Conservation (phyloP, 176 grass and related monocot genomes). For the Triticum urartu region DNA sequence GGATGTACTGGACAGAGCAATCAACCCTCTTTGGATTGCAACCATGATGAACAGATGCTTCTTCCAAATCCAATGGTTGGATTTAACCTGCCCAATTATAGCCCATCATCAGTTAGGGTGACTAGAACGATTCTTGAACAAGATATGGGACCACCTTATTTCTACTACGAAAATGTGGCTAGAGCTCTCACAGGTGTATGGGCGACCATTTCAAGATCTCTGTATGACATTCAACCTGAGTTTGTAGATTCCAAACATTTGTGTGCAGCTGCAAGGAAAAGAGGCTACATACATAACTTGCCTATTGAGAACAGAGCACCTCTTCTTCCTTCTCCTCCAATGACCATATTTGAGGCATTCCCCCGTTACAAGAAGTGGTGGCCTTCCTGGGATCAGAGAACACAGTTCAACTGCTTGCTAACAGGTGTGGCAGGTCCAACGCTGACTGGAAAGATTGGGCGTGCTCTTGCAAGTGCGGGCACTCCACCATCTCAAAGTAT, state of each 20-base stretch:
- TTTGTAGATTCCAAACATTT: conserved; percentile 80
- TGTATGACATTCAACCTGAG: conserved; percentile 64
- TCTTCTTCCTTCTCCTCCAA: conserved; percentile 57
- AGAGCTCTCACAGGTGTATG: conserved; percentile 69
- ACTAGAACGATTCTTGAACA: conserved; percentile 34
- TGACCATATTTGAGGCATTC: conserved; percentile 62
- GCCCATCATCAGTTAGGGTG: not conserved
- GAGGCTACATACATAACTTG: conserved; percentile 79
- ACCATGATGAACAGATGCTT: not conserved
- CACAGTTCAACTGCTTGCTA: conserved; percentile 77
- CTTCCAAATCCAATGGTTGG: conserved; percentile 64
- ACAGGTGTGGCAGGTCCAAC: conserved; percentile 53
- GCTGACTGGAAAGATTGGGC: conserved; percentile 38
- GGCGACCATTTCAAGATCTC: conserved; percentile 54
- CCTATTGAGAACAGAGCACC: conserved; percentile 53
- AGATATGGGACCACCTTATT: conserved; percentile 63
- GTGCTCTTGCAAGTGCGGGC: not conserved
- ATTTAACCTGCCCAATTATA: conserved; percentile 48
- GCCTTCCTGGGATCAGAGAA: conserved; percentile 76
- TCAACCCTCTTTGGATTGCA: conserved; percentile 22
- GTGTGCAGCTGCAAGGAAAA: conserved; percentile 62
- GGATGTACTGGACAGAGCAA: conserved; percentile 17
- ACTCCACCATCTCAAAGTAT: conserved; percentile 33
- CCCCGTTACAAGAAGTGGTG: conserved; percentile 51
- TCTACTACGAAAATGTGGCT: conserved; percentile 83